Conservation (phyloP, 1,284 basidiomycete genomes). For the Porogramme epimiltina region DNA sequence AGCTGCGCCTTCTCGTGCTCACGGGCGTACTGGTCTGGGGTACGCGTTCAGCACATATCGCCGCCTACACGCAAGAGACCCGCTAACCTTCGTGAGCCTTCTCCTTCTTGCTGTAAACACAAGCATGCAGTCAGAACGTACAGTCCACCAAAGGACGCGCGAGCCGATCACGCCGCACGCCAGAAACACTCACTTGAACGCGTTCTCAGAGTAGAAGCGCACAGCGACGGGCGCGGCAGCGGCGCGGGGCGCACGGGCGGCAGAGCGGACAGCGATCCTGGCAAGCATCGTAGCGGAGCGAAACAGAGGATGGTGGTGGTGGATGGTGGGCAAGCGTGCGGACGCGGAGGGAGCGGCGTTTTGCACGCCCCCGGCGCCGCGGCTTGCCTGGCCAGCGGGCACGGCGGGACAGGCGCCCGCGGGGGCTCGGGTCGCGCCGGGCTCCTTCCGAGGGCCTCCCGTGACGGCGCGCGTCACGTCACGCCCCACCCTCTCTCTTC, state of each 20-base stretch:
- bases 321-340: neutral
- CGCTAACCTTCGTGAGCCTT: slow-evolving; percentile 67
- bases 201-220: slow-evolving; percentile 35
- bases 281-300: slow-evolving; percentile 47
- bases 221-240: slow-evolving; percentile 30
- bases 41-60: neutral
- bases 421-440: slow-evolving; percentile 7
- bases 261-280: slow-evolving; percentile 41
- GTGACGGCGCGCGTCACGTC: slow-evolving; percentile 28
- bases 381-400: neutral
- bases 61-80: neutral
- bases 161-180: slow-evolving; percentile 9
- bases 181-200: slow-evolving; percentile 53
- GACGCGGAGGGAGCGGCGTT: neutral
- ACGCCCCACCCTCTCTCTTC: slow-evolving; percentile 36
- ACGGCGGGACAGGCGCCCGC: neutral
- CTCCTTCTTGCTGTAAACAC: slow-evolving; percentile 61
- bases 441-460: slow-evolving; percentile 26
- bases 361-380: neutral
- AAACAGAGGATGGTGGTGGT: neutral
- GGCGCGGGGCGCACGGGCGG: slow-evolving; percentile 44
- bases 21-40: slow-evolving; percentile 59
- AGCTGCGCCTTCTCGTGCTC: slow-evolving; percentile 56
- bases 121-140: slow-evolving; percentile 12
- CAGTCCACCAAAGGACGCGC: neutral